phyloP scores from a whole-genome alignment of 345 rosid genomes.

The Dimocarpus longan region DNA sequence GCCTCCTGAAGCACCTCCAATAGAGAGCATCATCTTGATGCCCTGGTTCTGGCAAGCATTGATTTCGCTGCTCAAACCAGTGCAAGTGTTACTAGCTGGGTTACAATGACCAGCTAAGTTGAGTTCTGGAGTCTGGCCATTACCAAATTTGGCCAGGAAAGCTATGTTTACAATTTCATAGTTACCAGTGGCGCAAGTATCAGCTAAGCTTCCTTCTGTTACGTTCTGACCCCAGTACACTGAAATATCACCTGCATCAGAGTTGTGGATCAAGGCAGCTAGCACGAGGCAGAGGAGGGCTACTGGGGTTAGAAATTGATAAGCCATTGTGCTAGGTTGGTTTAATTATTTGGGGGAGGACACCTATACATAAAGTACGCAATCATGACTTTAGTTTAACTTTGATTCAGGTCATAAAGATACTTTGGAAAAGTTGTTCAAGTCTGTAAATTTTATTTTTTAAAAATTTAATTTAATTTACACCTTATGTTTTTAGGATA shows the following conservation, averaged over 20 bases:
- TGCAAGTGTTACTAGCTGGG: not conserved
- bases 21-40: conserved; percentile 20
- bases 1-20: conserved; percentile 12
- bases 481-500: no score
- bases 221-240: conserved; percentile 24
- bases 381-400: not conserved
- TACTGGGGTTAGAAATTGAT: not conserved
- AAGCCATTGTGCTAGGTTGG: not conserved
- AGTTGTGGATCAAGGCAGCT: not conserved
- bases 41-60: conserved; percentile 12
- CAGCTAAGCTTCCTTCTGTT: conserved; percentile 17
- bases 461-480: no score
- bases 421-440: no score
- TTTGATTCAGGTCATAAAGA: no score
- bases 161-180: conserved; percentile 18
- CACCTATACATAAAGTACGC: no score
- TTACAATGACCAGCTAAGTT: conserved; percentile 19
- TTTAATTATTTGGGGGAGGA: not conserved
- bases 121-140: conserved; percentile 18
- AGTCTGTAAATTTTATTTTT: no score
- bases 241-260: conserved; percentile 13
- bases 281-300: not conserved
- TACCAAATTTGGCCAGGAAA: conserved; percentile 21
- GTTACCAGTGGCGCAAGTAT: conserved; percentile 23
- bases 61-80: not conserved